Evolutionary conservation across 2,329 filamentous ascomycete species (phyloP).

Genomic region (Scortechinia acanthostroma): DNA sequence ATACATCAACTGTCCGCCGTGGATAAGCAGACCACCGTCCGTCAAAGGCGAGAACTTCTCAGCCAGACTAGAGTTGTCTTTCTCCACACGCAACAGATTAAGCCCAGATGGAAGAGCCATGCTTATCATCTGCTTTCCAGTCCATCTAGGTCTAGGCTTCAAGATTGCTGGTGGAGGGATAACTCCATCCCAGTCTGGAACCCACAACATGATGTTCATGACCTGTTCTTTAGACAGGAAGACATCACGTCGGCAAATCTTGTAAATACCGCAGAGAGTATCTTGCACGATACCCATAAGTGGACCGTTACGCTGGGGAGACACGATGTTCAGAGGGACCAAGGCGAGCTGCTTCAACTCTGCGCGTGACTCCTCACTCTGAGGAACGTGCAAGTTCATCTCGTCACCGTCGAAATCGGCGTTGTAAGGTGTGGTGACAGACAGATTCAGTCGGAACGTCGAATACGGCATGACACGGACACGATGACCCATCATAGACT

Average conservation of each 20-base stretch:
- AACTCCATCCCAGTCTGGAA: conserved; percentile 92
- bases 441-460: conserved; percentile 93
- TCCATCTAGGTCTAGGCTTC: conserved; percentile 89
- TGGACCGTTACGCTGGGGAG: conserved; percentile 89
- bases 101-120: conserved; percentile 83
- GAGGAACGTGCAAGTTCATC: conserved; percentile 99
- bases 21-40: conserved; percentile 76
- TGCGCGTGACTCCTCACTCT: conserved; percentile 91
- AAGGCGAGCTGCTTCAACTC: conserved; percentile 91
- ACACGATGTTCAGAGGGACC: conserved; percentile 98
- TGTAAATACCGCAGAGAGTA: conserved; percentile 91
- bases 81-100: conserved; percentile 65
- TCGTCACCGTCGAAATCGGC: conserved; percentile 99
- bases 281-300: conserved; percentile 99
- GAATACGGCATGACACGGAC: conserved; percentile 98
- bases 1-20: conserved; percentile 82
- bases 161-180: conserved; percentile 90
- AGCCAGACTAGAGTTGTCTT: conserved; percentile 69
- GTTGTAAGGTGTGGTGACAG: conserved; percentile 97
- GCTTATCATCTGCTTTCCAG: conserved; percentile 94
- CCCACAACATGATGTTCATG: conserved; percentile 96
- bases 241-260: conserved; percentile 85
- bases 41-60: conserved; percentile 51
- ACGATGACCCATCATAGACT: conserved; percentile 99
- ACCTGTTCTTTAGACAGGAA: conserved; percentile 86